These are phyloP conservation scores for Conticribra weissflogii DNA, from an alignment of 108 stramenopile genomes.

Conservation along the genomic window DNA sequence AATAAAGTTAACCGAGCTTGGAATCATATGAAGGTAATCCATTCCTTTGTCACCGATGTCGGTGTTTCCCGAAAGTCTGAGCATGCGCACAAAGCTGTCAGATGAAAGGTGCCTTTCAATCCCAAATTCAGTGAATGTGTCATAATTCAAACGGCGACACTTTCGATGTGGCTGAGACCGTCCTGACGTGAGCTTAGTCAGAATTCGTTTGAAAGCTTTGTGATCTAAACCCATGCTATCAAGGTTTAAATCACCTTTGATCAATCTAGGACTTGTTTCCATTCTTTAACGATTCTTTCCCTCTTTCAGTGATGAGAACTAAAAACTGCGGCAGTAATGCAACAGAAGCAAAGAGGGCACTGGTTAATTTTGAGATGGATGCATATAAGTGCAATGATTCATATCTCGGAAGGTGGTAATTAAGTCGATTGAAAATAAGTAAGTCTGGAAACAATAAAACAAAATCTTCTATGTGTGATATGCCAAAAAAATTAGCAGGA, in stretches of 20 bases:
- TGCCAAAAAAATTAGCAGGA: too few species aligned
- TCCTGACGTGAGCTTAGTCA: background rate
- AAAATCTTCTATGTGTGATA: too few species aligned
- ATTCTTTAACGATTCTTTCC: too few species aligned
- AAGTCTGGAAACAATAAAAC: too few species aligned
- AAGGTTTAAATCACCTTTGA: background rate
- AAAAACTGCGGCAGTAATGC: too few species aligned
- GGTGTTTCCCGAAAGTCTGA: background rate
- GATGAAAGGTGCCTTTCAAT: background rate
- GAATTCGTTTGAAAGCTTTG: background rate
- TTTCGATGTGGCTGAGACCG: slow-evolving; percentile 2
- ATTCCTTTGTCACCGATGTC: slow-evolving; percentile 1
- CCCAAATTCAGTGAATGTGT: background rate
- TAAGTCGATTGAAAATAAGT: too few species aligned
- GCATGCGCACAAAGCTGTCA: background rate
- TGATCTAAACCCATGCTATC: background rate
- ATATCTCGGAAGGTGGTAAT: too few species aligned
- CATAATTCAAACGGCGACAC: slow-evolving; percentile 2
- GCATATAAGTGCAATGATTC: too few species aligned
- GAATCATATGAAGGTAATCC: slow-evolving; percentile 2
- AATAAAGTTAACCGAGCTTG: background rate
- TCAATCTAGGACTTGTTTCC: too few species aligned
- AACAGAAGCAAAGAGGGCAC: too few species aligned
- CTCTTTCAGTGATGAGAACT: too few species aligned
- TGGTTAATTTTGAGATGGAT: too few species aligned